Evolutionary conservation across 73 alveolate species (phyloP).

Genomic region (Paramecium sonneborni): DNA sequence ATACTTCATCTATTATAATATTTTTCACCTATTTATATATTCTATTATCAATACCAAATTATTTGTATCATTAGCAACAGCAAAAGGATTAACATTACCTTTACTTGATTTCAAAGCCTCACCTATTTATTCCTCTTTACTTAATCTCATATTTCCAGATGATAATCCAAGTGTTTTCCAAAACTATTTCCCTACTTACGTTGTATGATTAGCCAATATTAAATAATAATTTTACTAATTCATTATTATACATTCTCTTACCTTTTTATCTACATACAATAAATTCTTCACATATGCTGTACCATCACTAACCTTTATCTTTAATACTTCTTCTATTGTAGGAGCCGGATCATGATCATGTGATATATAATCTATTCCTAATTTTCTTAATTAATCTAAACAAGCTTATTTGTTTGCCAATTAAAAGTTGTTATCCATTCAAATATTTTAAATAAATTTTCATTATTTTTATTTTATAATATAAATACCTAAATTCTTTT

Average conservation of each 20-base stretch:
- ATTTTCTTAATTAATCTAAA: not conserved
- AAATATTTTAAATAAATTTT: conserved; percentile 11
- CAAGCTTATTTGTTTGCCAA: conserved; percentile 16
- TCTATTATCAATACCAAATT: conserved; percentile 64
- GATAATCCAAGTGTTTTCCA: conserved; percentile 90
- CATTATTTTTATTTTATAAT: not conserved
- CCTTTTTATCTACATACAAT: conserved; percentile 94
- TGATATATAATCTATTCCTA: not conserved
- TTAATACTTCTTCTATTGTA: conserved; percentile 3
- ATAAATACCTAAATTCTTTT: no score
- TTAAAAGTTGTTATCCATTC: not conserved
- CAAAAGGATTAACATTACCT: conserved; percentile 94
- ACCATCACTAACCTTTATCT: not conserved
- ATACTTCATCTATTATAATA: conserved; percentile 84
- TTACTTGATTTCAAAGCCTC: conserved; percentile 79
- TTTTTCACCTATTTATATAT: conserved; percentile 33
- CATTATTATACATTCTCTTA: conserved; percentile 11
- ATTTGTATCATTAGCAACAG: conserved; percentile 89
- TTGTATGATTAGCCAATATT: conserved; percentile 88
- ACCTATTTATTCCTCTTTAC: conserved; percentile 82
- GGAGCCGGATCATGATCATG: conserved; percentile 54
- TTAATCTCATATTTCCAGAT: conserved; percentile 91
- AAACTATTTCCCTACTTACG: conserved; percentile 84
- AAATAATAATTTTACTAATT: conserved; percentile 72
- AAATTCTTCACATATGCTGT: conserved; percentile 82